Conservation (phyloP, 768 basidiomycete genomes). For the Lactarius indigo region DNA sequence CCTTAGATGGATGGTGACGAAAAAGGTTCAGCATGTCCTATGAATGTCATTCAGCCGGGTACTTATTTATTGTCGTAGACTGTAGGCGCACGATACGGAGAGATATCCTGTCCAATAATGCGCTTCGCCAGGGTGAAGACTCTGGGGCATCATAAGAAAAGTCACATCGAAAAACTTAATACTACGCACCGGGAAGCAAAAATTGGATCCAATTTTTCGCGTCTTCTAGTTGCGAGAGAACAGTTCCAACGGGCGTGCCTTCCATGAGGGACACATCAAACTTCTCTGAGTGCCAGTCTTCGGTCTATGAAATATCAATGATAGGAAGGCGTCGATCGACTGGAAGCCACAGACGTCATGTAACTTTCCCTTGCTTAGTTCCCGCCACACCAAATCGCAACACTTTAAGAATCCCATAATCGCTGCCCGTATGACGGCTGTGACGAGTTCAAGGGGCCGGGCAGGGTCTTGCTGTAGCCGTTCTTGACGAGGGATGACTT, state of each 20-base stretch:
- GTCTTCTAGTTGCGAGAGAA: conserved; percentile 54
- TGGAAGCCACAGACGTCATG: conserved; percentile 67
- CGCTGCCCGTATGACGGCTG: conserved; percentile 62
- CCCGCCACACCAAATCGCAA: conserved; percentile 79
- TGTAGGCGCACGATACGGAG: conserved; percentile 19
- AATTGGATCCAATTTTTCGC: conserved; percentile 57
- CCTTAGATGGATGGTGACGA: conserved; percentile 39
- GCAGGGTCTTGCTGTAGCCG: conserved; percentile 35
- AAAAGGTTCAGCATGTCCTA: conserved; percentile 52
- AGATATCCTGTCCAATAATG: conserved; percentile 22
- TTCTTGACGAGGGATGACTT: conserved; percentile 32
- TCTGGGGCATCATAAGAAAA: conserved; percentile 13
- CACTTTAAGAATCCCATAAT: conserved; percentile 72
- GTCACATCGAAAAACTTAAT: background rate
- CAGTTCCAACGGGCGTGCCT: conserved; percentile 49
- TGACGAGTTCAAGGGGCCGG: conserved; percentile 61
- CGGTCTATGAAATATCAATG: conserved; percentile 46
- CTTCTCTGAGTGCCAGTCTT: conserved; percentile 91
- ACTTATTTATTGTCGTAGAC: background rate
- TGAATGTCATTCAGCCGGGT: background rate
- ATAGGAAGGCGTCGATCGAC: conserved; percentile 14
- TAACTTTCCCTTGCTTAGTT: conserved; percentile 69
- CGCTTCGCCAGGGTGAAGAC: conserved; percentile 17
- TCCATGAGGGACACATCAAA: conserved; percentile 76
- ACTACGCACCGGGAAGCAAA: conserved; percentile 13